Evolutionary conservation across 2,329 filamentous ascomycete species (phyloP), one percentile per base, ranked within the genome.

Genomic region (Thelonectria olida): DNA sequence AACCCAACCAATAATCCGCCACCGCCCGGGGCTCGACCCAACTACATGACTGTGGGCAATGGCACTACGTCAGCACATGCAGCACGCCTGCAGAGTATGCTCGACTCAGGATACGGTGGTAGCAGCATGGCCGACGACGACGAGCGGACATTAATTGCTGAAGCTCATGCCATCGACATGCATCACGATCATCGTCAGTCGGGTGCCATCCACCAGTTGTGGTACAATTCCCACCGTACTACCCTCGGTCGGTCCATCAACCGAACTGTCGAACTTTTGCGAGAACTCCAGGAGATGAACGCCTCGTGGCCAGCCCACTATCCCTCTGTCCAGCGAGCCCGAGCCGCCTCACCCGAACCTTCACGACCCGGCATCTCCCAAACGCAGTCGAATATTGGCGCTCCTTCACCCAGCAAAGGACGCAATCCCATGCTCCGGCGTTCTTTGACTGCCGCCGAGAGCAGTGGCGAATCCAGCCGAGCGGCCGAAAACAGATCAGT

Each of bases 281-380:
- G 91, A 75, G 88, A 88, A 61, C 85, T 99, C 58, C 94, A 97
- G 77, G 86, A 94, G 64, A 96, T 92, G 85, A 99, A 99, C 73
- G 82, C 90, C 13, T 87, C 89, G 73, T 98, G 96, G 96, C 96
- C 96, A 1, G 95, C 94, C 28, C 92, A 96, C 75, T 99, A 99
- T 75, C 96, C 96, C 54, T 92, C 94, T 2, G 89, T 95, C 3
- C 89, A 93, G 73, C 84, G 88, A 65, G 75, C 86, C 31, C 84
- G 86, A 62, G 69, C 79, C 44, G 72, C 76, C 25, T 70, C 79
- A n/a, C 72, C 80, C 27, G 75, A 68, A 31, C 77, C 81, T 49
- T 80, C 85, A 13, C 83, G 90, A 25, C 90, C 90, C 10, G 84
- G 84, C 20, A 78, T 93, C 52, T 78, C 83, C 31, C 90, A 92